A percentile compares a stretch with the other conserved stretches of the same genome.
These are phyloP conservation scores for Dothidotthia symphoricarpi DNA, from an alignment of 2,329 filamentous ascomycete species.

Conservation along the genomic window DNA sequence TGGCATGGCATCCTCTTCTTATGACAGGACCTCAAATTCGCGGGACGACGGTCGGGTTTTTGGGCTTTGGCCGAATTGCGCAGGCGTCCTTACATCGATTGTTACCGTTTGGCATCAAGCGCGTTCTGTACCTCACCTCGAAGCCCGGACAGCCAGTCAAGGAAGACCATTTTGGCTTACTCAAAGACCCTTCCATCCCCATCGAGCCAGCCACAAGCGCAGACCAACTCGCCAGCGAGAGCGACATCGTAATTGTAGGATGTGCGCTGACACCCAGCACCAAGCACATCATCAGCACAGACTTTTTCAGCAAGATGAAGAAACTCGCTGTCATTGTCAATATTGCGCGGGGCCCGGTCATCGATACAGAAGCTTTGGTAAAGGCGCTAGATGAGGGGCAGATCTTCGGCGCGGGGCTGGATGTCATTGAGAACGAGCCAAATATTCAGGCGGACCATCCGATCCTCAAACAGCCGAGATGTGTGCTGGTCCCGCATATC, in stretches of 20 bases:
- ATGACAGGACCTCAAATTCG: conserved; percentile 32
- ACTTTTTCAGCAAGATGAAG: conserved; percentile 51
- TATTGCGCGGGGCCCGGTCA: conserved; percentile 56
- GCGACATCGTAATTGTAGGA: conserved; percentile 32
- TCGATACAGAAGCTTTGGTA: conserved; percentile 56
- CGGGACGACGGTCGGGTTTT: conserved; percentile 26
- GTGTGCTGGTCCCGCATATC: conserved; percentile 58
- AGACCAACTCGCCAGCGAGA: conserved; percentile 29
- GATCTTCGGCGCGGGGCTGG: conserved; percentile 54
- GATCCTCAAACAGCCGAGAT: conserved; percentile 48
- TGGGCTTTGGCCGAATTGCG: conserved; percentile 32
- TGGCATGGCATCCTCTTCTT: conserved; percentile 32
- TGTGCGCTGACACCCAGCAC: conserved; percentile 29
- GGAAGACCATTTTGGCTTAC: conserved; percentile 26
- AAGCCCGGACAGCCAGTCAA: conserved; percentile 22
- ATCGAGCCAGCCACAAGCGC: conserved; percentile 20
- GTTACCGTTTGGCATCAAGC: conserved; percentile 28
- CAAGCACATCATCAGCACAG: conserved; percentile 26
- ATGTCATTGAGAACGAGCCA: conserved; percentile 58
- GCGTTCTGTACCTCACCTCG: conserved; percentile 27
- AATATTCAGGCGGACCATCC: conserved; percentile 49
- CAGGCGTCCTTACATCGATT: conserved; percentile 29
- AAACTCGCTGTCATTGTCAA: conserved; percentile 56
- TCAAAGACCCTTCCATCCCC: conserved; percentile 16
- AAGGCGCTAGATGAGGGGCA: conserved; percentile 51